Conservation (phyloP, 1,284 basidiomycete genomes). For the Malassezia sympodialis region DNA sequence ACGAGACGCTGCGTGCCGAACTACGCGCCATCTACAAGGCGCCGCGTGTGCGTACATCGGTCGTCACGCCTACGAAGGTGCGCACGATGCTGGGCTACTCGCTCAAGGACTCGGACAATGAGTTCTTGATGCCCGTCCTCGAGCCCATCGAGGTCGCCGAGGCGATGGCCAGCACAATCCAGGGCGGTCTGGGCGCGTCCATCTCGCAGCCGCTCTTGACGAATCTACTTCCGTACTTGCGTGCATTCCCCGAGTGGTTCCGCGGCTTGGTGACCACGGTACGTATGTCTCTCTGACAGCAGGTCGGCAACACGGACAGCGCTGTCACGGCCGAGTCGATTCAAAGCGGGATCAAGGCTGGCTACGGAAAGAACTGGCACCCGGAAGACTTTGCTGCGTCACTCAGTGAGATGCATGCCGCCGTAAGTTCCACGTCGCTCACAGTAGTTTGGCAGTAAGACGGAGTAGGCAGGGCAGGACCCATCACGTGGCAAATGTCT, state of each 20-base stretch:
- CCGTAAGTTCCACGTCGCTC: background rate
- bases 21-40: constrained; percentile 37
- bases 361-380: constrained; percentile 39
- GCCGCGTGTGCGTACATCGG: constrained; percentile 35
- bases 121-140: constrained; percentile 41
- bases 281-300: background rate
- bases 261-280: constrained; percentile 22
- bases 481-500: background rate
- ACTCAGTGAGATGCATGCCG: background rate
- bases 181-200: constrained; percentile 36
- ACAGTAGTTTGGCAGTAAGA: background rate
- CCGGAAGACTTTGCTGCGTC: constrained; percentile 12
- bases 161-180: constrained; percentile 29
- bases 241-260: constrained; percentile 38
- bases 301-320: constrained; percentile 38
- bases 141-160: constrained; percentile 37
- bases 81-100: constrained; percentile 40
- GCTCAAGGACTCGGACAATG: constrained; percentile 37
- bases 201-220: constrained; percentile 35
- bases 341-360: constrained; percentile 26
- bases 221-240: constrained; percentile 29
- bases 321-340: constrained; percentile 35
- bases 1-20: constrained; percentile 40
- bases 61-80: constrained; percentile 45
- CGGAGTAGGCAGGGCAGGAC: background rate